phyloP scores from a whole-genome alignment of 768 basidiomycete genomes.

The Lepiota brunneoincarnata region DNA sequence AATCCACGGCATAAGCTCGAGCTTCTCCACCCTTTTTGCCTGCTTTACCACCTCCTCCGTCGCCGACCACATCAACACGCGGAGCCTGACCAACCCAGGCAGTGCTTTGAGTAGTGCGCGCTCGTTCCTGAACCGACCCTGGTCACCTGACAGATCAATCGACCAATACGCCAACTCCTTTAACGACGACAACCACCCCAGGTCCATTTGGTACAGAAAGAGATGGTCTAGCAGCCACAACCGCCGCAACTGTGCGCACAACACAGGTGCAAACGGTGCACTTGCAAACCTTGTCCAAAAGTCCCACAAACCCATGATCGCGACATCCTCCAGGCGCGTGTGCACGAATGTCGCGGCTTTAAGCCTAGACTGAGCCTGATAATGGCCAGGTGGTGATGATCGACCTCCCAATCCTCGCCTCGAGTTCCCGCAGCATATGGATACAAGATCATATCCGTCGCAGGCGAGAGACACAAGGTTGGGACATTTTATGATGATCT shows the following conservation, averaged over 20 bases:
- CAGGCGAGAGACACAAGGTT: slow-evolving; percentile 3
- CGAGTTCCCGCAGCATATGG: not conserved
- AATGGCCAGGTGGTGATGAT: no score
- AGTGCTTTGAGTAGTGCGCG: not conserved
- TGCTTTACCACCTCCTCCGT: not conserved
- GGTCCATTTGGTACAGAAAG: not conserved
- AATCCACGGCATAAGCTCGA: no score
- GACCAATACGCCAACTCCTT: slow-evolving; percentile 8
- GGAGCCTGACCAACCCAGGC: not conserved
- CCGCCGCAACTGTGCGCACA: not conserved
- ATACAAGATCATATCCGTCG: slow-evolving; percentile 3
- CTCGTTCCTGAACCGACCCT: not conserved
- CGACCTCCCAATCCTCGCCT: no score
- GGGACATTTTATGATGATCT: not conserved
- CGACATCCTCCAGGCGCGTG: not conserved
- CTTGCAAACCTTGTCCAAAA: not conserved
- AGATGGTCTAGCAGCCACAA: slow-evolving; percentile 7
- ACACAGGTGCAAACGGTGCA: not conserved
- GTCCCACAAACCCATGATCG: slow-evolving; percentile 8
- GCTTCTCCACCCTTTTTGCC: not conserved
- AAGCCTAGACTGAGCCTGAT: no score
- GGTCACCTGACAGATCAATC: not conserved
- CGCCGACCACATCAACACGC: not conserved
- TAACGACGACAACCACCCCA: slow-evolving; percentile 4
- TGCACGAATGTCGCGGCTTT: not conserved